Base-by-base conservation (phyloP, 129 eudicot genomes). In the Pseudognaphalium luteoalbum region DNA sequence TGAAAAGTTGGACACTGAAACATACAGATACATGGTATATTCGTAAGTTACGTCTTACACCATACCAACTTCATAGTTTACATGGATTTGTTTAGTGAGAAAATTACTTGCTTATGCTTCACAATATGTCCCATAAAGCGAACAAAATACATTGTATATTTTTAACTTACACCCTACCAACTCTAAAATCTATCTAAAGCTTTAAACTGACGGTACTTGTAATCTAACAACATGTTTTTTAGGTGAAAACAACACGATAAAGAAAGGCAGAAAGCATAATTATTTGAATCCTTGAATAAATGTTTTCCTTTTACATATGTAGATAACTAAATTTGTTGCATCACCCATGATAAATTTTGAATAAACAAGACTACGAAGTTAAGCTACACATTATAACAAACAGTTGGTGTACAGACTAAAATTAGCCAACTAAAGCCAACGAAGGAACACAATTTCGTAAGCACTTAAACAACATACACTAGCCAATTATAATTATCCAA, bases 351-450 rank as follows among this genome's bases (percentile, higher is more conserved):
- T 8, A 32, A 2, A 1, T 15, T 3, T 32, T 6, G 22, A 64
- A 64, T 16, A 30, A 32, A 29, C 22, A 19, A n/a, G 8, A 25
- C 10, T 68, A 5, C 9, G 42, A 78, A 70, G 60, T 33, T 78
- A 5, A 22, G 82, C 77, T 71, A 71, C 25, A 29, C 82, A 8
- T 63, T 4, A 47, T 33, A 11, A 63, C 82, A 79, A 79, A 71
- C 78, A 79, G 66, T 79, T 71, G 82, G 78, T 71, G 78, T 79
- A 72, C 82, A 71, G 32, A 61, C 67, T 60, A 52, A 51, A 42
- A 50, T 58, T 50, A 39, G 15, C 22, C 59, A 78, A 25, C 41
- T 32, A 15, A 60, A 47, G 54, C n/a, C 54, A 15, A 47, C 4
- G 57, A 68, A 19, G 3, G 39, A 20, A 60, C 3, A 61, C 29